Evolutionary conservation across 1,284 basidiomycete species (phyloP).

Genomic region (Ustilago cynodontis): DNA sequence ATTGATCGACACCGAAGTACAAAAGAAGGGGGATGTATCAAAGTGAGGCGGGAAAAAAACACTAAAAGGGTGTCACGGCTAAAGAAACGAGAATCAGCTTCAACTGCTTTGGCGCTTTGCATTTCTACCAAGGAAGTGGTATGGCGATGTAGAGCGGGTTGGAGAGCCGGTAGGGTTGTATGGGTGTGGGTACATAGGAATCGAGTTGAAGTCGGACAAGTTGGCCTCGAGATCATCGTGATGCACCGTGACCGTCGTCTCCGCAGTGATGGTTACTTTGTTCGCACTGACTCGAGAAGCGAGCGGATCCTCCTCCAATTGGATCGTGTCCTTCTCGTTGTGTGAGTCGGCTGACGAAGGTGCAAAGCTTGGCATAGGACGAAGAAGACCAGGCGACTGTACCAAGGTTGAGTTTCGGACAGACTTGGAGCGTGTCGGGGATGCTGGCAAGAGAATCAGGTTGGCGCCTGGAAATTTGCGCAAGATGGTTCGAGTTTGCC

Average conservation of each 20-base stretch:
- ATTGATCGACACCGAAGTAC: not conserved
- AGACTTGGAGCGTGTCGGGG: not conserved
- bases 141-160: not conserved
- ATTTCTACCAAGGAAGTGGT: not conserved
- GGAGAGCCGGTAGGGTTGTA: not conserved
- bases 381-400: not conserved
- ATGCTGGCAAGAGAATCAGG: not conserved
- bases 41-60: not conserved
- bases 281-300: too few species aligned
- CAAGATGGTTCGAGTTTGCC: not conserved
- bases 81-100: not conserved
- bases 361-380: conserved; percentile 9
- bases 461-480: conserved; percentile 1
- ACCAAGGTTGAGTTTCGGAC: not conserved
- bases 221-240: too few species aligned
- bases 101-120: not conserved
- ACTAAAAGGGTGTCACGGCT: not conserved
- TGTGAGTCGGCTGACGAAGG: not conserved
- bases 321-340: not conserved
- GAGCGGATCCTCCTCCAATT: too few species aligned
- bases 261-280: too few species aligned
- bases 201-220: not conserved
- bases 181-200: conserved; percentile 1
- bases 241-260: too few species aligned
- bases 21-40: not conserved